phyloP scores from a whole-genome alignment of 306 rosid species.

The Rubus idaeus region DNA sequence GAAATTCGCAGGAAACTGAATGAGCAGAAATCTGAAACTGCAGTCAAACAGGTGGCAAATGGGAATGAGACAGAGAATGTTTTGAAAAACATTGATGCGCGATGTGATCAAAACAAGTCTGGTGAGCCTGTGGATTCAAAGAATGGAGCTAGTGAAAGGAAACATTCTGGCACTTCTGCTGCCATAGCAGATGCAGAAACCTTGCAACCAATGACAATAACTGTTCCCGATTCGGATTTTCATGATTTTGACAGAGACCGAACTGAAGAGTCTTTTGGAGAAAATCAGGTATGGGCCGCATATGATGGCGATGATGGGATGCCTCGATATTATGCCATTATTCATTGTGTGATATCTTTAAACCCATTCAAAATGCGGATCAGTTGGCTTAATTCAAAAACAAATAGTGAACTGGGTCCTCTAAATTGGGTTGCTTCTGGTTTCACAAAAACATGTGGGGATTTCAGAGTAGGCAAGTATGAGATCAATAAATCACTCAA shows the following conservation, averaged over 20 bases:
- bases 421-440: slow-evolving; percentile 68
- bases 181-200: slow-evolving; percentile 17
- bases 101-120: slow-evolving; percentile 5
- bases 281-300: slow-evolving; percentile 82
- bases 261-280: slow-evolving; percentile 58
- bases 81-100: slow-evolving; percentile 15
- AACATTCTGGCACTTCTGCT: slow-evolving; percentile 20
- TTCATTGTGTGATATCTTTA: slow-evolving; percentile 52
- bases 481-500: slow-evolving; percentile 48
- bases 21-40: slow-evolving; percentile 35
- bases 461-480: slow-evolving; percentile 57
- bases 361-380: slow-evolving; percentile 67
- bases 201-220: slow-evolving; percentile 38
- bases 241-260: slow-evolving; percentile 77
- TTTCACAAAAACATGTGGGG: slow-evolving; percentile 73
- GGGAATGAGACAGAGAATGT: slow-evolving; percentile 27
- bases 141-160: slow-evolving; percentile 23
- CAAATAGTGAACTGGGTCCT: slow-evolving; percentile 54
- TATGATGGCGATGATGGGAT: slow-evolving; percentile 77
- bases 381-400: slow-evolving; percentile 71
- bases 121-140: slow-evolving; percentile 11
- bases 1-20: slow-evolving; percentile 54
- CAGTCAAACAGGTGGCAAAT: slow-evolving; percentile 17
- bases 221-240: slow-evolving; percentile 85
- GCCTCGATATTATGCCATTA: slow-evolving; percentile 86